Evolutionary conservation across 306 rosid genomes (phyloP).

Genomic region (Psophocarpus tetragonolobus): DNA sequence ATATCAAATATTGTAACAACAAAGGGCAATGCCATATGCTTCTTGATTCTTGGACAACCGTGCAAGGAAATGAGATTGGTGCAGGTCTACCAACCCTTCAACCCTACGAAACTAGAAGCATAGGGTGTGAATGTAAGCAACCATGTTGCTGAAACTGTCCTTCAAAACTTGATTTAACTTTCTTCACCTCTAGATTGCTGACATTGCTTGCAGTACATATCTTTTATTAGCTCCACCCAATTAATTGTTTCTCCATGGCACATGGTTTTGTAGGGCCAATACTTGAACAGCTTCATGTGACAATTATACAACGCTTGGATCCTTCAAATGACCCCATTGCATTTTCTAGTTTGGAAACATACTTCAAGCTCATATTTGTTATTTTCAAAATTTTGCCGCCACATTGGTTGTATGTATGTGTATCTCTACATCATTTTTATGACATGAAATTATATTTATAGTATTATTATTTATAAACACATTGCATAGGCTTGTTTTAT

Average conservation of each 20-base stretch:
- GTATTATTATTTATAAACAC: too few relatives aligned
- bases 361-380: not conserved
- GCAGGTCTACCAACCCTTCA: not conserved
- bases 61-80: constrained; percentile 24
- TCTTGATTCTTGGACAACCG: constrained; percentile 20
- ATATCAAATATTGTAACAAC: not conserved
- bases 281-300: constrained; percentile 30
- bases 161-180: not conserved
- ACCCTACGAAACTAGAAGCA: not conserved
- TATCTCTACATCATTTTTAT: too few relatives aligned
- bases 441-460: too few relatives aligned
- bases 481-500: too few relatives aligned
- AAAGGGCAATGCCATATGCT: not conserved
- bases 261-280: constrained; percentile 31
- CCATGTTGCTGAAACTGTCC: constrained; percentile 7
- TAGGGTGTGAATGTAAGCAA: constrained; percentile 13
- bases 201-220: not conserved
- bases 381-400: not conserved
- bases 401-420: too few relatives aligned
- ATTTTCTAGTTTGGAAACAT: constrained; percentile 18
- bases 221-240: constrained; percentile 1
- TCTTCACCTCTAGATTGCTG: not conserved
- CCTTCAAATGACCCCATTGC: constrained; percentile 8
- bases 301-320: not conserved
- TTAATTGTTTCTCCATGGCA: constrained; percentile 7